A percentile compares a stretch with the other conserved stretches of the same genome.
Evolutionary conservation across 495 filamentous ascomycete genomes (phyloP).

Genomic region (Penicillium psychrofluorescens): DNA sequence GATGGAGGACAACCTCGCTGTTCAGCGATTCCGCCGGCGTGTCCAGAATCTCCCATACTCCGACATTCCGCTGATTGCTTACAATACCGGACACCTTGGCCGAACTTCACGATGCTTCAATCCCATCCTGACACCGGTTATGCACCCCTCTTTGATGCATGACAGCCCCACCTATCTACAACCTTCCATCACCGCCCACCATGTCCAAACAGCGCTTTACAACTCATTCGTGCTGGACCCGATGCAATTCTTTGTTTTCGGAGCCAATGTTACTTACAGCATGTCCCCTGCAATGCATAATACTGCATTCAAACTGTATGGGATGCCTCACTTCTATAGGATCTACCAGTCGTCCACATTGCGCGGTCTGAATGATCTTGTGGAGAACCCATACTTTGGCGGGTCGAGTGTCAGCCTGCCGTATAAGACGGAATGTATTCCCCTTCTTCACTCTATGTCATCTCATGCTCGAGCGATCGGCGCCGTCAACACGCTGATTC

Average conservation of each 20-base stretch:
- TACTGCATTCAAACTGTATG: constrained; percentile 61
- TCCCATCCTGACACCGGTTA: constrained; percentile 56
- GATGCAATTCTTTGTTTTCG: constrained; percentile 38
- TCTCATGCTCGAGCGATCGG: constrained; percentile 71
- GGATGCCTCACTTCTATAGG: constrained; percentile 67
- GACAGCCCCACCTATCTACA: constrained; percentile 15
- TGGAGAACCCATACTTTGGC: constrained; percentile 59
- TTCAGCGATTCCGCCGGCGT: constrained; percentile 29
- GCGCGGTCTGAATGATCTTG: constrained; percentile 57
- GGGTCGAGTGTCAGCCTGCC: constrained; percentile 67
- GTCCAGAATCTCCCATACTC: constrained; percentile 20
- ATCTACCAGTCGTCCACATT: constrained; percentile 58
- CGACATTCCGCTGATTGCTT: constrained; percentile 54
- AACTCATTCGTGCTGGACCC: constrained; percentile 49
- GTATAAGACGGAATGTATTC: constrained; percentile 68
- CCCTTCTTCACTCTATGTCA: constrained; percentile 60
- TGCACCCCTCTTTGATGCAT: constrained; percentile 20
- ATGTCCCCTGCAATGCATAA: constrained; percentile 56
- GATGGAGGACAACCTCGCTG: constrained; percentile 35
- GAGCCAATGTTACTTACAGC: constrained; percentile 37
- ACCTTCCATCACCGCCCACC: constrained; percentile 33
- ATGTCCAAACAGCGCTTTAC: constrained; percentile 40
- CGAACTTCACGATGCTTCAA: constrained; percentile 59
- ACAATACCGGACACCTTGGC: constrained; percentile 62
- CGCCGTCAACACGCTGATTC: constrained; percentile 70